Base-by-base conservation (phyloP, 345 rosid species). In the Bruguiera parviflora region DNA sequence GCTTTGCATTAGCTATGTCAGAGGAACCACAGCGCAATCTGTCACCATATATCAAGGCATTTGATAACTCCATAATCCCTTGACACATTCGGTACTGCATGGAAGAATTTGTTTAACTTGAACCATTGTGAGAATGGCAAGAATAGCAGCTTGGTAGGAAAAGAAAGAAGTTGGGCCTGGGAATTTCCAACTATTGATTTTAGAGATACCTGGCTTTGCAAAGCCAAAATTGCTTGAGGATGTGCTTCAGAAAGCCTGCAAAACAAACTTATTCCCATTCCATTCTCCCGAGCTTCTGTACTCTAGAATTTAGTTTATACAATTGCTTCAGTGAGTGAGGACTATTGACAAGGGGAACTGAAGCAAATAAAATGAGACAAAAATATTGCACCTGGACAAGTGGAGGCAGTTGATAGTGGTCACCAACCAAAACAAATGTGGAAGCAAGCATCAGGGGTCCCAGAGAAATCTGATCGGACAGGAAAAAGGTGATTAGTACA, bases 361-460 rank as follows among this genome's bases (percentile, higher is more conserved):
- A 61, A 20, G 58, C 64, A 67, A 61, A 11, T 16, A 33, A 22
- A 27, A 27, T 29, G 28, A 6, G n/a, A 63, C 3, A 1, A 5
- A 43, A 53, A 62, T 20, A 58, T 63, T 35, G 70, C 77, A 90
- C 99, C 89, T 92, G 92, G 72, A 95, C 94, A 68, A 95, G 85
- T 37, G 99, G 98, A 63, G 99, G 97, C 75, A 95, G 77, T 75
- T 92, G 99, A 80, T 95, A 95, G 80, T 95, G 98, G 81, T 95
- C 99, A 68, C 99, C 99, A 70, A 95, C 99, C 67, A 95, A 96
- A 71, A 95, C 98, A 81, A 92, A 95, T 66, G 67, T 81, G 58
- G 96, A 87, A 64, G 96, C 85, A 82, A 88, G 83, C 87, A 84
- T 85, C 88, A 95, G 78, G 15, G 99, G 99, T 66, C 99, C 99